A percentile compares a stretch with the other conserved stretches of the same genome.
phyloP scores from a whole-genome alignment of 2,329 filamentous ascomycete species.

The Cordyceps militaris region DNA sequence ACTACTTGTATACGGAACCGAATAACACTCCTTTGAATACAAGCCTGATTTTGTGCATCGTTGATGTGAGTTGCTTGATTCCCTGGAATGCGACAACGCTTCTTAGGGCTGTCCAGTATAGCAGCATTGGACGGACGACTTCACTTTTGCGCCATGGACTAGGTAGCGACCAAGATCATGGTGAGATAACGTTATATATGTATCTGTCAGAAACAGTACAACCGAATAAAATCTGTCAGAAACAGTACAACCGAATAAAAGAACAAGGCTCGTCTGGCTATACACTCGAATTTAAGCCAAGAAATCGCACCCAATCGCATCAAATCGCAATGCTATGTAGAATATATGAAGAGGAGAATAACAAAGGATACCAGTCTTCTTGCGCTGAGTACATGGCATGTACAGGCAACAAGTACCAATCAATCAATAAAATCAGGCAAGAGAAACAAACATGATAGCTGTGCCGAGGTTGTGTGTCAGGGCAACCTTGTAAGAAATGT shows the following conservation, averaged over 20 bases:
- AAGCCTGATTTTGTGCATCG: too few relatives aligned
- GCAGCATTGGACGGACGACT: too few relatives aligned
- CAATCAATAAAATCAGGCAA: background rate
- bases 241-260: too few relatives aligned
- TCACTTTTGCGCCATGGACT: too few relatives aligned
- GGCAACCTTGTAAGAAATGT: background rate
- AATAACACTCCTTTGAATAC: background rate
- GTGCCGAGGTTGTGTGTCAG: background rate
- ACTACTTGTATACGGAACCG: background rate
- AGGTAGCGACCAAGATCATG: too few relatives aligned
- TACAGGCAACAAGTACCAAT: background rate
- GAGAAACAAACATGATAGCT: background rate
- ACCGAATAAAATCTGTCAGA: too few relatives aligned
- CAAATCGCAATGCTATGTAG: slow-evolving; percentile 4
- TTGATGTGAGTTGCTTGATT: too few relatives aligned
- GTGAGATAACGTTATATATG: too few relatives aligned
- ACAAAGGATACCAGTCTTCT: background rate
- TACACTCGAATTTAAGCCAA: background rate
- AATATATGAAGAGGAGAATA: background rate
- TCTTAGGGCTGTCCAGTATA: too few relatives aligned
- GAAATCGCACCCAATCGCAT: background rate
- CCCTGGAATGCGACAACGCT: too few relatives aligned
- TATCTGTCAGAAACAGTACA: too few relatives aligned
- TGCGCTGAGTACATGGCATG: background rate
- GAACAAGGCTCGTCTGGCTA: background rate